Evolutionary conservation across 805 yeast genomes (phyloP).

Genomic region (Hanseniaspora lachancei): DNA sequence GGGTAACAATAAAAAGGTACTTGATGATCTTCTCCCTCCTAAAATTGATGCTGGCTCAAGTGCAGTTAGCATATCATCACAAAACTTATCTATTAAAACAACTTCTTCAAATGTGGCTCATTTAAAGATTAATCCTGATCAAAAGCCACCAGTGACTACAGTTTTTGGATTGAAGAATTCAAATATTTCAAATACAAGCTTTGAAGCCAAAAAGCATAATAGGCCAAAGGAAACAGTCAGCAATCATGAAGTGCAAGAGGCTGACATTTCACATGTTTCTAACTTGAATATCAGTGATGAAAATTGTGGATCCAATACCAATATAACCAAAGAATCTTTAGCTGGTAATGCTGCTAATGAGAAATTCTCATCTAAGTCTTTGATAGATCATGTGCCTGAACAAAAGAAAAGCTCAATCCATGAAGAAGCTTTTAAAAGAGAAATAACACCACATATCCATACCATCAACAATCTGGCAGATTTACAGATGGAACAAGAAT

Average conservation of each 20-base stretch:
- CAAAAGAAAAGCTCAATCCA: neutral
- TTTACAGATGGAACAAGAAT: conserved; percentile 5
- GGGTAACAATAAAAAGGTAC: neutral
- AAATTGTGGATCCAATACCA: too few species aligned
- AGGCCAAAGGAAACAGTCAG: neutral
- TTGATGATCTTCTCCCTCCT: neutral
- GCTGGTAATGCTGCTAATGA: neutral
- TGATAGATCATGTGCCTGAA: neutral
- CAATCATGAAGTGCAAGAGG: neutral
- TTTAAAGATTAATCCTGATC: neutral
- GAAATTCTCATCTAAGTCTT: neutral
- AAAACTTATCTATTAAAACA: neutral
- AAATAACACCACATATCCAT: neutral
- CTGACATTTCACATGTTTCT: neutral
- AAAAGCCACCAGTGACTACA: neutral
- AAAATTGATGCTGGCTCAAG: neutral
- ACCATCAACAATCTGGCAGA: conserved; percentile 1
- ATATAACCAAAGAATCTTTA: neutral
- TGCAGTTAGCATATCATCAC: neutral
- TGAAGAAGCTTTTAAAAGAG: neutral
- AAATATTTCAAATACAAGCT: neutral
- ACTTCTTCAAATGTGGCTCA: neutral
- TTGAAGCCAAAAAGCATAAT: neutral
- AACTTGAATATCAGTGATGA: neutral
- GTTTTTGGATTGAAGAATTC: neutral